phyloP scores from a whole-genome alignment of 768 basidiomycete genomes.

The Collybia sp. region DNA sequence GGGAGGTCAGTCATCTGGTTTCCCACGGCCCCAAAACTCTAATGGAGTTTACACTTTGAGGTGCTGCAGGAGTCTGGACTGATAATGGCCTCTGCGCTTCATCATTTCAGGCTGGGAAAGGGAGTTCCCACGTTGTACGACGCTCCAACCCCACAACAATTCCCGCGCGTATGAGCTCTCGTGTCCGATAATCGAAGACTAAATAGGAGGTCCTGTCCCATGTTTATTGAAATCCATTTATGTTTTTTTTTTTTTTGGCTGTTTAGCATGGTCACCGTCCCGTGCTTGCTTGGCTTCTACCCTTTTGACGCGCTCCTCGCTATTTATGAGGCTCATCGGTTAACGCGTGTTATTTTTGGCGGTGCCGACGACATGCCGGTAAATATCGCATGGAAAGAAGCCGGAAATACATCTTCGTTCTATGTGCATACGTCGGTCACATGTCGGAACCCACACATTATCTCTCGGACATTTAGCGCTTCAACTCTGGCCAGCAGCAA shows the following conservation, averaged over 20 bases:
- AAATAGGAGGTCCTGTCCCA: neutral
- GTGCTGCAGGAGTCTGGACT: conserved; percentile 47
- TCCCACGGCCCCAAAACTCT: neutral
- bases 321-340: too few species aligned
- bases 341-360: too few species aligned
- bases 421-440: too few species aligned
- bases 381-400: too few species aligned
- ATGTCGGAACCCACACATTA: too few species aligned
- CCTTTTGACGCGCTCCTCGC: too few species aligned
- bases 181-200: conserved; percentile 14
- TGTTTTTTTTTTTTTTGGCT: neutral
- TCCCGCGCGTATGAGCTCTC: conserved; percentile 12
- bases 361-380: too few species aligned
- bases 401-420: too few species aligned
- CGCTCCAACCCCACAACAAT: conserved; percentile 3
- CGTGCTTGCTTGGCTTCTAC: too few species aligned
- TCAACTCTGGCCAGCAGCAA: too few species aligned
- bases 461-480: too few species aligned
- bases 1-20: conserved; percentile 30
- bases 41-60: conserved; percentile 20
- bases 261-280: too few species aligned
- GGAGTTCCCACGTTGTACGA: conserved; percentile 6
- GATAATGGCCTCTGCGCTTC: conserved; percentile 49
- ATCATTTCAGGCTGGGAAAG: conserved; percentile 13
- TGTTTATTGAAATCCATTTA: neutral